phyloP scores from a whole-genome alignment of 2,329 filamentous ascomycete species.

The Fusarium piperis region DNA sequence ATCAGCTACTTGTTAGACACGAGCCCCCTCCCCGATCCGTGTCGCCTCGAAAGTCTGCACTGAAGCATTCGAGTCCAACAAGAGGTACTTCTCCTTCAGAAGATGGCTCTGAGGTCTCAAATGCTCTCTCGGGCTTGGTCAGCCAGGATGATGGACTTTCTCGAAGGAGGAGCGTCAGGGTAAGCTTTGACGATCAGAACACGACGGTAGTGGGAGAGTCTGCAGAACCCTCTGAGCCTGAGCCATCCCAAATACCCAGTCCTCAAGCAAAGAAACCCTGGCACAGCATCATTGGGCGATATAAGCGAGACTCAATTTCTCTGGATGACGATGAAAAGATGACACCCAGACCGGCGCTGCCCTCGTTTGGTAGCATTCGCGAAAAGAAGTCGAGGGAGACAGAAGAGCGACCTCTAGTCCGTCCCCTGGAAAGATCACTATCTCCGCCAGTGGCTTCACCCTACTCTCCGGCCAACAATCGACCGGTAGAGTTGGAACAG shows the following conservation, averaged over 20 bases:
- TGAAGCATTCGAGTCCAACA: slow-evolving; percentile 71
- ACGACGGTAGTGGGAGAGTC: slow-evolving; percentile 64
- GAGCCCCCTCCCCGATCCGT: slow-evolving; percentile 75
- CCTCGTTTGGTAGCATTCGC: slow-evolving; percentile 78
- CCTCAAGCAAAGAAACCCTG: slow-evolving; percentile 57
- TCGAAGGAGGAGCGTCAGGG: slow-evolving; percentile 73
- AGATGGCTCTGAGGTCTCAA: slow-evolving; percentile 57
- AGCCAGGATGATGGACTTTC: slow-evolving; percentile 51
- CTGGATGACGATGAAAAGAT: slow-evolving; percentile 74
- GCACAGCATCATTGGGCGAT: slow-evolving; percentile 60
- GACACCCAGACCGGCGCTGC: slow-evolving; percentile 78
- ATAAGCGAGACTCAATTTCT: slow-evolving; percentile 57
- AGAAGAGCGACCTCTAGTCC: slow-evolving; percentile 67
- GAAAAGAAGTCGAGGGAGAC: slow-evolving; percentile 66
- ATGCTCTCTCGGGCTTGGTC: slow-evolving; percentile 38
- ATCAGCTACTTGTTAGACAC: slow-evolving; percentile 68
- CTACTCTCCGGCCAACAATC: slow-evolving; percentile 42
- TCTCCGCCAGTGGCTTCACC: slow-evolving; percentile 30
- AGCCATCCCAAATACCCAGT: slow-evolving; percentile 51
- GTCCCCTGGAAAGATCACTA: slow-evolving; percentile 56
- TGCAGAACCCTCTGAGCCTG: slow-evolving; percentile 48
- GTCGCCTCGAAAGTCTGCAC: slow-evolving; percentile 80
- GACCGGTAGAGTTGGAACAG: slow-evolving; percentile 50
- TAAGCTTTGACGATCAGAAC: slow-evolving; percentile 81
- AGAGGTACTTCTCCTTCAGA: slow-evolving; percentile 62